Evolutionary conservation across 2,329 filamentous ascomycete genomes (phyloP).

Genomic region (Shiraia bambusicola): DNA sequence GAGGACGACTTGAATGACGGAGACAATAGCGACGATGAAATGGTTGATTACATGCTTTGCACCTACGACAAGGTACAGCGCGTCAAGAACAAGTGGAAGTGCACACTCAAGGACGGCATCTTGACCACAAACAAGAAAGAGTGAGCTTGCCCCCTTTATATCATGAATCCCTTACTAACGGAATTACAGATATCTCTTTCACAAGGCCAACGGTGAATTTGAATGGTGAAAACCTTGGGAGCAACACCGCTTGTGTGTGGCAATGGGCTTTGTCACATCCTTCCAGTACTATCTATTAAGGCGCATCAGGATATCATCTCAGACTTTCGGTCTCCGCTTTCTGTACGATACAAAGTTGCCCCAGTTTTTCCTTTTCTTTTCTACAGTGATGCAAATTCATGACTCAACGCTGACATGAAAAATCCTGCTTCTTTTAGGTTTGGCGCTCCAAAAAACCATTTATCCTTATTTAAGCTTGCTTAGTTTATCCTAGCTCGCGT

Average conservation of each 20-base stretch:
- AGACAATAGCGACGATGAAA: conserved; percentile 81
- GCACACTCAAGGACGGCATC: conserved; percentile 93
- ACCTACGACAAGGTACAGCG: conserved; percentile 99
- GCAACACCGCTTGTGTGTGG: conserved; percentile 14
- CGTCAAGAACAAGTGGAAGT: conserved; percentile 98
- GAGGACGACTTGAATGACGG: conserved; percentile 81
- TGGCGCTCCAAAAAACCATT: too few species aligned
- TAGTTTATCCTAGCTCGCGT: too few species aligned
- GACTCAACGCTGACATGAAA: too few species aligned
- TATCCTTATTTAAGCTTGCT: too few species aligned
- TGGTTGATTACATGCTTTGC: conserved; percentile 92
- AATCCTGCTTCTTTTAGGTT: too few species aligned
- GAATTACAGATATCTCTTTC: conserved; percentile 77
- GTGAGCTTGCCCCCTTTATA: conserved; percentile 48
- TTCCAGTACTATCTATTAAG: too few species aligned
- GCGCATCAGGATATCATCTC: too few species aligned
- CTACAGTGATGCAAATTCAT: too few species aligned
- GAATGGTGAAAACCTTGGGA: conserved; percentile 70
- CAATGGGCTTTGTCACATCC: too few species aligned
- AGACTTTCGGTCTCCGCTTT: too few species aligned
- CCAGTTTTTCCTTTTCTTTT: too few species aligned
- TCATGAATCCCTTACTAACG: conserved; percentile 6
- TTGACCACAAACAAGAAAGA: conserved; percentile 92
- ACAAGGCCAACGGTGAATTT: conserved; percentile 95
- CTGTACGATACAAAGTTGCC: too few species aligned